Base-by-base conservation (phyloP, 2,329 filamentous ascomycete species). In the Sarocladiaceae sp. region DNA sequence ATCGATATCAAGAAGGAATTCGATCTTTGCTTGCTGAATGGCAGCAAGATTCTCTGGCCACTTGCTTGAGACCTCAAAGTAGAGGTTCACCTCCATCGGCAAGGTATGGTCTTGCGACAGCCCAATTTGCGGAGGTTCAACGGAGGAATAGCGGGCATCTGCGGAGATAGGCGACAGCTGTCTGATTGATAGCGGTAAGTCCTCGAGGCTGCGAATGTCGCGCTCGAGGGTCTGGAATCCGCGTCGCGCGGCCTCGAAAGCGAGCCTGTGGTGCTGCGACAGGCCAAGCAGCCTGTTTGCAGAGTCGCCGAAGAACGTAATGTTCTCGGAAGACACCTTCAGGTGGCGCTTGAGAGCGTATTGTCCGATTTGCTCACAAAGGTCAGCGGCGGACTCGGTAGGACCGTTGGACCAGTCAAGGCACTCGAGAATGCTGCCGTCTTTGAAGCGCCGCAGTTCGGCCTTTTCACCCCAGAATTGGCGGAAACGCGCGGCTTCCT, bases 391-490 rank as follows among this genome's bases (percentile, higher is more conserved):
- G 73, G 69, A 2, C 80, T 69, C 2, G 76, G 69, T 45, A 77
- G 73, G 51, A 82, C 76, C 2, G 73, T 43, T 19, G 15, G 40
- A 73, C 93, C 93, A 98, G 16, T 95, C 83, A 23, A 97, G 70
- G 56, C 87, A 95, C 63, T 98, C 94, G 7, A 89, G 74, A 52
- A 98, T 96, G 54, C 84, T 91, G 18, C 93, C 93, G 57, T 97
- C 89, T 55, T 90, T 94, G 71, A 98, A 98, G 16, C 93, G 85
- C 51, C 93, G 80, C 35, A 98, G 73, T 62, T 98, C 93, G 1
- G 93, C 80, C 60, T 93, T 95, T 9, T 91, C 84, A 6, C 91
- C 93, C 93, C 94, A 98, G 60, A 98, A 97, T 26, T 83, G 79
- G 27, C 88, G 85, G 62, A 96, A 98, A 24, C 74, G 75, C 9